phyloP scores from a whole-genome alignment of 768 basidiomycete species.

The Xanthoconium stramineum region DNA sequence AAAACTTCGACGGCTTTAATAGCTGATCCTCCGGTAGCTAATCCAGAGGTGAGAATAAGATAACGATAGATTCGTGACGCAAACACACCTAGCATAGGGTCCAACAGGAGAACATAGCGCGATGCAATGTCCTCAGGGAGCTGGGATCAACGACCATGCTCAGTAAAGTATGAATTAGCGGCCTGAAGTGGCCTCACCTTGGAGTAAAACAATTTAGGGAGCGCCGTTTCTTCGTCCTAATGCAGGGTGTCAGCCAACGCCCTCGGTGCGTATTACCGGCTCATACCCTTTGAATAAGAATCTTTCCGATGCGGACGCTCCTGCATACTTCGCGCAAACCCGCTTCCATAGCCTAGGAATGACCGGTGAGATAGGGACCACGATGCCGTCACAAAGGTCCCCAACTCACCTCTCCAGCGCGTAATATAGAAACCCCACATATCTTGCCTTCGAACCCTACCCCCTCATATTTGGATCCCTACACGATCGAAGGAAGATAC shows the following conservation, averaged over 20 bases:
- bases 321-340: conserved; percentile 95
- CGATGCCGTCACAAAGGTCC: neutral
- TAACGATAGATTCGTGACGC: neutral
- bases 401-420: conserved; percentile 81
- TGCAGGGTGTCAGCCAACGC: neutral
- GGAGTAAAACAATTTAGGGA: conserved; percentile 90
- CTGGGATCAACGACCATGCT: conserved; percentile 33
- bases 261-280: neutral
- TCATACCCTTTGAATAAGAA: conserved; percentile 89
- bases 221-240: conserved; percentile 92
- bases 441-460: conserved; percentile 96
- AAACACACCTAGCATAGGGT: conserved; percentile 90
- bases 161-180: neutral
- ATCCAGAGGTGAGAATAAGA: neutral
- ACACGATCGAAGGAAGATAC: conserved; percentile 3
- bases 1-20: conserved; percentile 97
- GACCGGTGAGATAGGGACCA: neutral
- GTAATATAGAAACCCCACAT: conserved; percentile 91
- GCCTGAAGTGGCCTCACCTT: conserved; percentile 45
- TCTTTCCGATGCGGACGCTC: conserved; percentile 93
- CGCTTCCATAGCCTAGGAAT: conserved; percentile 90
- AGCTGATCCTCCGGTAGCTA: conserved; percentile 94
- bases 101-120: conserved; percentile 90
- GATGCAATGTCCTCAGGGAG: conserved; percentile 90
- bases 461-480: conserved; percentile 83